Percentiles rank a stretch among this genome's conserved stretches.
Conservation (phyloP, 345 rosid species). For the Eutrema yunnanense region DNA sequence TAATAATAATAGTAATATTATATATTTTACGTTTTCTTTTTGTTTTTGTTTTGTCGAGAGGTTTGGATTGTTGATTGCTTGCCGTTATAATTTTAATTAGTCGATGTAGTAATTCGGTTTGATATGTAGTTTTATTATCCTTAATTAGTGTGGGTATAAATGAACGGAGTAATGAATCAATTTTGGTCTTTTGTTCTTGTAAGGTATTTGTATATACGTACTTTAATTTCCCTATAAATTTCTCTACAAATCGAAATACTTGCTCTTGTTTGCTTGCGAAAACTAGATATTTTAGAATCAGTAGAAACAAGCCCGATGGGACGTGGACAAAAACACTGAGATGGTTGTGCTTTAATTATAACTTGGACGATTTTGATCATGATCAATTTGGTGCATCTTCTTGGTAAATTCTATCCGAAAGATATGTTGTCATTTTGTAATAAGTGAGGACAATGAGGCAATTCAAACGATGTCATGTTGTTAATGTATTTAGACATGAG, state of each 20-base stretch:
- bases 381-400: conserved; percentile 12
- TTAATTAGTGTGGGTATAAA: background rate
- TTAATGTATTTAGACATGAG: background rate
- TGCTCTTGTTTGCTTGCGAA: conserved; percentile 12
- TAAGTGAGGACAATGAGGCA: conserved; percentile 8
- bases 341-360: background rate
- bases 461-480: conserved; percentile 6
- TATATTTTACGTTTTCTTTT: background rate
- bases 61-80: conserved; percentile 5
- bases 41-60: background rate
- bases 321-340: conserved; percentile 15
- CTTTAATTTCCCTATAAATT: background rate
- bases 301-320: background rate
- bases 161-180: conserved; percentile 2
- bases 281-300: conserved; percentile 8
- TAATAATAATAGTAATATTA: background rate
- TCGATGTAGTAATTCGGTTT: background rate
- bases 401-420: background rate
- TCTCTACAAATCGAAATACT: background rate
- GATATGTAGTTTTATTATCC: background rate
- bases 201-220: background rate
- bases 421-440: conserved; percentile 21
- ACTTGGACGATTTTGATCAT: conserved; percentile 20
- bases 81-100: background rate
- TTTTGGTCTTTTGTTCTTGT: background rate